Evolutionary conservation across 352 stramenopile genomes (phyloP).

Genomic region (Discostella stelligera): DNA sequence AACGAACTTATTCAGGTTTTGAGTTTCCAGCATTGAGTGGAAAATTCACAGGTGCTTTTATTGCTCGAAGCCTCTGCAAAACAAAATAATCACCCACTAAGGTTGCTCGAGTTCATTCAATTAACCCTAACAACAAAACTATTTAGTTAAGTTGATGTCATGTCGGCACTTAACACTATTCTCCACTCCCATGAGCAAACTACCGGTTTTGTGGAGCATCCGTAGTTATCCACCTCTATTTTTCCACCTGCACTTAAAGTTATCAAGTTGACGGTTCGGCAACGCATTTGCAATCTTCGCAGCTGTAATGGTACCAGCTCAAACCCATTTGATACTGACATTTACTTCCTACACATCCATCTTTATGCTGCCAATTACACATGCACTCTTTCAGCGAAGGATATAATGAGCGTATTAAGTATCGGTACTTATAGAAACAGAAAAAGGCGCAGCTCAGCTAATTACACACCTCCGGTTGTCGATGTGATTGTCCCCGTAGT

Average conservation of each 20-base stretch:
- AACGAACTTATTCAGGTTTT: slow-evolving; percentile 26
- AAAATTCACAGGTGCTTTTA: slow-evolving; percentile 50
- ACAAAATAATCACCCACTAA: not conserved
- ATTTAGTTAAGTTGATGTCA: no score
- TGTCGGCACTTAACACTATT: not conserved
- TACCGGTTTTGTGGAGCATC: not conserved
- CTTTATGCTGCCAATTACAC: slow-evolving; percentile 69
- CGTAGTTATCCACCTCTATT: not conserved
- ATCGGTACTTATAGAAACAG: not conserved
- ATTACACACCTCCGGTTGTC: slow-evolving; percentile 70
- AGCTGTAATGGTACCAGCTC: slow-evolving; percentile 80
- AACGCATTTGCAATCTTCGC: slow-evolving; percentile 78
- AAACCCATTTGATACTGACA: slow-evolving; percentile 78
- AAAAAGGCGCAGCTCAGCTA: not conserved
- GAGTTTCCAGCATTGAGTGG: slow-evolving; percentile 56
- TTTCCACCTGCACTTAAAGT: not conserved
- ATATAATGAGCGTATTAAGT: not conserved
- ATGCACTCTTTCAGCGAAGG: slow-evolving; percentile 45
- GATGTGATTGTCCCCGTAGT: slow-evolving; percentile 66
- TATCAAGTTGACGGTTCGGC: slow-evolving; percentile 50
- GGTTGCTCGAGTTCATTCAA: no score
- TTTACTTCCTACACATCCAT: slow-evolving; percentile 68
- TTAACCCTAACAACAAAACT: no score
- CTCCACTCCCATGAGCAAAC: not conserved
- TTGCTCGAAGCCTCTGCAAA: slow-evolving; percentile 21